Evolutionary conservation across 2,329 filamentous ascomycete genomes (phyloP), one percentile per base, ranked within the genome.

Genomic region (Fusarium floridanum): DNA sequence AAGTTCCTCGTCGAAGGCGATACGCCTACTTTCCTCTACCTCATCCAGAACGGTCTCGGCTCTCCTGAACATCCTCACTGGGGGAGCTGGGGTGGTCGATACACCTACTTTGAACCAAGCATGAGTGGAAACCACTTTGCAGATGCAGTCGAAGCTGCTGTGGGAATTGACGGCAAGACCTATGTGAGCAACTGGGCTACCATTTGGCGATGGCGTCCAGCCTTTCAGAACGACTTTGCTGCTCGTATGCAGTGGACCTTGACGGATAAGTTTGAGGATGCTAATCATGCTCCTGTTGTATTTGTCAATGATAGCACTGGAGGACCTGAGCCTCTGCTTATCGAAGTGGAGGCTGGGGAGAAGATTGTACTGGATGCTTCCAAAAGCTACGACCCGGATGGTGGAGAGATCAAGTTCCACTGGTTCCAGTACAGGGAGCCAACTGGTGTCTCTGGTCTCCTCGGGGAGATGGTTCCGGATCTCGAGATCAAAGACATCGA

Each of bases 231-330:
- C 5, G 57, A 61, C 37, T 61, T 61, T 43, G 57, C 57, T 3
- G 57, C 57, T 14, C 57, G 57, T 7, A 61, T 61, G 57, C 57
- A 61, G 36, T 61, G 57, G 57, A 61, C 57, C 5, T 16, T 61
- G 36, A 17, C 12, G 6, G 27, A 43, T 8, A 29, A 61, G 20
- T 43, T 43, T 45, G 24, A 29, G 4, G n/a, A 37, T 14, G 37
- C 17, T 27, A 59, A 59, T 24, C 55, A 59, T 9, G 55, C 55
- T 2, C 55, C 55, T 24, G 55, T 59, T 17, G 55, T 27, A 6
- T 41, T 39, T 20, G 55, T 59, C 22, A 59, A 59, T 3, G 34
- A 39, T 10, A 59, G 55, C 3, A 59, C 34, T 9, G 34, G 55
- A 1, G 55, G 55, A 1, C 55, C 55, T 12, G 55, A 59, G 16